A percentile compares a stretch with the other conserved stretches of the same genome.
phyloP scores from a whole-genome alignment of 257 asterid species.

The Rhazya stricta region DNA sequence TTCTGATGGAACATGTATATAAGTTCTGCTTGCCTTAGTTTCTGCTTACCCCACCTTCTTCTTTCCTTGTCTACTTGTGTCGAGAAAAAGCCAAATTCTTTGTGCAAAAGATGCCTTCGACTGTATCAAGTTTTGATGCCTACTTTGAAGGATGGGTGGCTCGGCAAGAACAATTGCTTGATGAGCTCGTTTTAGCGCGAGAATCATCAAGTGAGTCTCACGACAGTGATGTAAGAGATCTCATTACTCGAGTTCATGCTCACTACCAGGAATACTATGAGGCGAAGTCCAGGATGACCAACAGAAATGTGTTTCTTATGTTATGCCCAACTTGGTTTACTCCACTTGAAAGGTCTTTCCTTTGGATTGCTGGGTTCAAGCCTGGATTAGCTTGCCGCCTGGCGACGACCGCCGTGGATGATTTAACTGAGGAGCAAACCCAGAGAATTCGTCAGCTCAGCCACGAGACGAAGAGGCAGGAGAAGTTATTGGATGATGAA shows the following conservation, averaged over 20 bases:
- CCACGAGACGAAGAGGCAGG: constrained; percentile 27
- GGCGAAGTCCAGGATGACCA: constrained; percentile 41
- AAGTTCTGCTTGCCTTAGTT: no score
- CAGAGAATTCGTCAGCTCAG: constrained; percentile 19
- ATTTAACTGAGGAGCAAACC: constrained; percentile 28
- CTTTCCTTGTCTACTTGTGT: background rate
- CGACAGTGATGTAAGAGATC: constrained; percentile 13
- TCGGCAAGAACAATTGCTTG: constrained; percentile 25
- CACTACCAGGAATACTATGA: constrained; percentile 45
- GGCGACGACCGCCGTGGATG: constrained; percentile 16
- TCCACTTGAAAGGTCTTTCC: constrained; percentile 39
- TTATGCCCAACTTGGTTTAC: constrained; percentile 52
- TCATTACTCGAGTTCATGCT: constrained; percentile 28
- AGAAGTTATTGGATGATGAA: constrained; percentile 27
- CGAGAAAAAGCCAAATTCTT: background rate
- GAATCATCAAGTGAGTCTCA: constrained; percentile 12
- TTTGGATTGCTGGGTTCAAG: constrained; percentile 52
- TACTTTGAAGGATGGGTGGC: constrained; percentile 36
- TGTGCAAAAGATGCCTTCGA: constrained; percentile 16
- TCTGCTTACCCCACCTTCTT: background rate
- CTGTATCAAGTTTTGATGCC: constrained; percentile 18
- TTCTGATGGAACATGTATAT: no score
- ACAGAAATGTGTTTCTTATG: constrained; percentile 28
- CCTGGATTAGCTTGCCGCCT: constrained; percentile 37
- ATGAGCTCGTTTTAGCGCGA: constrained; percentile 25